Percentiles rank a stretch among this genome's conserved stretches.
These are phyloP conservation scores for Cystofilobasidium macerans DNA, from an alignment of 768 basidiomycete species.

Conservation along the genomic window DNA sequence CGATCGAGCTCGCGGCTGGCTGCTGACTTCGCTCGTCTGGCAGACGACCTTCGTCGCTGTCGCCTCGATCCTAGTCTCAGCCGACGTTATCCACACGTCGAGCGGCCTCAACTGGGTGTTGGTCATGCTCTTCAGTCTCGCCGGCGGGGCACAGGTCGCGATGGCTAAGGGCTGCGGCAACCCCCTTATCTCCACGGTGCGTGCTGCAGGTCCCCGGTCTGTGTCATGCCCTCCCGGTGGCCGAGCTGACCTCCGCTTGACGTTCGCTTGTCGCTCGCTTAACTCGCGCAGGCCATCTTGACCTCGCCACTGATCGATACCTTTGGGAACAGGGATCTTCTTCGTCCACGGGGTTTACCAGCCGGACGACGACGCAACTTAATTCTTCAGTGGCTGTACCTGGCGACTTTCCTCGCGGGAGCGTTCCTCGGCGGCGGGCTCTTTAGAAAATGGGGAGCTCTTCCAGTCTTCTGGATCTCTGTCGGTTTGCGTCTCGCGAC, in stretches of 20 bases:
- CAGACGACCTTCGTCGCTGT: background rate
- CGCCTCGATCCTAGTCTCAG: background rate
- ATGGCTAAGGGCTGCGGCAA: background rate
- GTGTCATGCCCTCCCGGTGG: background rate
- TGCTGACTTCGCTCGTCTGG: background rate
- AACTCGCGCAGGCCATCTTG: background rate
- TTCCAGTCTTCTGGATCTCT: background rate
- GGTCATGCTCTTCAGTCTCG: background rate
- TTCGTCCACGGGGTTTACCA: background rate
- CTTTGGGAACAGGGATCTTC: background rate
- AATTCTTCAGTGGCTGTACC: background rate
- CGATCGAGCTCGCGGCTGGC: background rate
- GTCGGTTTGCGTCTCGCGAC: background rate
- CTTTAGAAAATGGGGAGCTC: background rate
- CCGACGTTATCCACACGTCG: background rate
- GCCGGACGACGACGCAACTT: background rate
- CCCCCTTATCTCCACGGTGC: background rate
- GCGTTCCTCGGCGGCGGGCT: background rate
- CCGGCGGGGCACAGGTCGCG: background rate
- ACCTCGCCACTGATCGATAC: background rate
- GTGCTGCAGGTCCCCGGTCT: background rate
- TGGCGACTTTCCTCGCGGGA: background rate
- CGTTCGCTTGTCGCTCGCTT: background rate
- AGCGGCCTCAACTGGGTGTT: background rate
- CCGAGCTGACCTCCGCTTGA: no score